Evolutionary conservation across 768 basidiomycete species (phyloP).

Genomic region (Mycena vulgaris): DNA sequence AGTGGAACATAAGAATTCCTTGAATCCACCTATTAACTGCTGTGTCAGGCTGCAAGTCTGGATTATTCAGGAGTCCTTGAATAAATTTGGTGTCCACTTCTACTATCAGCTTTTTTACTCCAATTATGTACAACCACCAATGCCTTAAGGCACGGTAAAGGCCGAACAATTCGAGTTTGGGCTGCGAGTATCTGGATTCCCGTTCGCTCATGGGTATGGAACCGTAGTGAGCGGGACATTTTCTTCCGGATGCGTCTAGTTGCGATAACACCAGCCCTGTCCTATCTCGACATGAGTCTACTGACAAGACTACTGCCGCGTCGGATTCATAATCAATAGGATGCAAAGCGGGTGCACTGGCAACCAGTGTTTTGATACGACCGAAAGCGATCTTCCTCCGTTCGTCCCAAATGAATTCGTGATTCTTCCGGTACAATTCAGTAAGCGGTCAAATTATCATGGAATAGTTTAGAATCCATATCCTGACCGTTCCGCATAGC

Average conservation of each 20-base stretch:
- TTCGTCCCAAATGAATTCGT: not conserved
- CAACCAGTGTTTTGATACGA: not conserved
- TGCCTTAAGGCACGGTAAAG: not conserved
- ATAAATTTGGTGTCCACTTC: not conserved
- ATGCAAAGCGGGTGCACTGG: not conserved
- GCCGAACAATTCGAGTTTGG: not conserved
- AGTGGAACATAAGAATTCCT: not conserved
- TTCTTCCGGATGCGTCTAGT: not conserved
- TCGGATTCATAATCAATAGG: not conserved
- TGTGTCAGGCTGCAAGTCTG: not conserved
- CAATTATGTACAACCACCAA: not conserved
- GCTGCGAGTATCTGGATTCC: not conserved
- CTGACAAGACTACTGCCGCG: not conserved
- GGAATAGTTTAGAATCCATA: not conserved
- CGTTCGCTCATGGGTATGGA: not conserved
- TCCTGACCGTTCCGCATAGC: not conserved
- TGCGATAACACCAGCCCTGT: not conserved
- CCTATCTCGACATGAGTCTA: not conserved
- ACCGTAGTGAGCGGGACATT: not conserved
- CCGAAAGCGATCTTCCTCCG: not conserved
- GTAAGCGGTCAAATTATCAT: not conserved
- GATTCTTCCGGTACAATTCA: not conserved
- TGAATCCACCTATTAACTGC: not conserved
- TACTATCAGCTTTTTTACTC: not conserved
- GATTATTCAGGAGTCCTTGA: not conserved